Evolutionary conservation across 1,284 basidiomycete genomes (phyloP).

Genomic region (Cystobasidium slooffiae): DNA sequence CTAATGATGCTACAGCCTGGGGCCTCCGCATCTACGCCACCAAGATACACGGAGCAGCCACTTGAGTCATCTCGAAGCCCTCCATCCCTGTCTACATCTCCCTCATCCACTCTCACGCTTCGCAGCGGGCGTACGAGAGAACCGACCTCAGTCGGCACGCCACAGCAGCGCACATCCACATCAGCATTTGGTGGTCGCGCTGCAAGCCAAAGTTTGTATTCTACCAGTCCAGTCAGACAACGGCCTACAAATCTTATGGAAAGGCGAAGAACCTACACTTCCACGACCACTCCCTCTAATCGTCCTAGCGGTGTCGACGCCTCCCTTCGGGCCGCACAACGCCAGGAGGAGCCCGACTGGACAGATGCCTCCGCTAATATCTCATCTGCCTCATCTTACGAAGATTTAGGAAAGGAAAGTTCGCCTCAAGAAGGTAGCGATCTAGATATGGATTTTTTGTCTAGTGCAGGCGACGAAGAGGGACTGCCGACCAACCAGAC

Average conservation of each 20-base stretch:
- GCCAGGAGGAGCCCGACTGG: background rate
- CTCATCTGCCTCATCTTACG: constrained; percentile 23
- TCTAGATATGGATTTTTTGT: background rate
- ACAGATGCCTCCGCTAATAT: background rate
- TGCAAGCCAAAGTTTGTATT: too few relatives aligned
- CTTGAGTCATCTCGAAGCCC: background rate
- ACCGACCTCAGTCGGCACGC: background rate
- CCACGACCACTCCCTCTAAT: background rate
- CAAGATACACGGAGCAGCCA: constrained; percentile 3
- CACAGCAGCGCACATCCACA: background rate
- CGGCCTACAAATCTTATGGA: too few relatives aligned
- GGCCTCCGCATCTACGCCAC: background rate
- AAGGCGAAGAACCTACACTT: background rate
- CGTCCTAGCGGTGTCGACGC: background rate
- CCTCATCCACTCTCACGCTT: constrained; percentile 15
- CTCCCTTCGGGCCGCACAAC: background rate
- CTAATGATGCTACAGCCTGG: constrained; percentile 19
- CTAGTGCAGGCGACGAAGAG: background rate
- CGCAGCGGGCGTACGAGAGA: background rate
- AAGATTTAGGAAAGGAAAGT: constrained; percentile 5
- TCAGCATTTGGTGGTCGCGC: background rate
- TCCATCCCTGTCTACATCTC: constrained; percentile 18
- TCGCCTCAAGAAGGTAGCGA: constrained; percentile 6
- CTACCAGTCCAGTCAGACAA: too few relatives aligned
- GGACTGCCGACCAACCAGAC: background rate